Conservation (phyloP, 2,329 filamentous ascomycete species). For the Ophiosphaerella korrae region DNA sequence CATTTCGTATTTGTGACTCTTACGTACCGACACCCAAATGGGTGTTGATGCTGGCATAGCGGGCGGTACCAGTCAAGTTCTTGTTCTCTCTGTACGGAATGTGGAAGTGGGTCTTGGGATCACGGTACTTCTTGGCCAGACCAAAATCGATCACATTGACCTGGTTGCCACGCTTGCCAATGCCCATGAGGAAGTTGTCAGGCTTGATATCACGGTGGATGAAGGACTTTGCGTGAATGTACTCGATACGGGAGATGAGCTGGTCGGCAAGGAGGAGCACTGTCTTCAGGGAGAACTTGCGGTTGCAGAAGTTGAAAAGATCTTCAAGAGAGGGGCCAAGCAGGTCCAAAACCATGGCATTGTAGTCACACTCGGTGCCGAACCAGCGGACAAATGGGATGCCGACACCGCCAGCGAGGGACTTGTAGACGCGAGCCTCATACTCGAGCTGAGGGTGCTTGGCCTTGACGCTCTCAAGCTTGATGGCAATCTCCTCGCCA, state of each 20-base stretch:
- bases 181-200: constrained; percentile 99
- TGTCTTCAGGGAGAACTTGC: constrained; percentile 98
- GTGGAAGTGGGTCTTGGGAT: constrained; percentile 99
- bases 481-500: constrained; percentile 98
- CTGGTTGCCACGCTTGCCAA: constrained; percentile 98
- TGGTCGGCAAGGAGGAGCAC: constrained; percentile 95
- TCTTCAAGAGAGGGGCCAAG: constrained; percentile 95
- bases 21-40: constrained; percentile 85
- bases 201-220: constrained; percentile 99
- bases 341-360: constrained; percentile 98
- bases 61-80: constrained; percentile 98
- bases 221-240: constrained; percentile 99
- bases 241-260: constrained; percentile 98
- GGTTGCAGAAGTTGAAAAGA: constrained; percentile 99
- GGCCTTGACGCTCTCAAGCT: constrained; percentile 98
- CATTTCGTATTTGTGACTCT: not conserved
- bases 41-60: constrained; percentile 98
- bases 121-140: constrained; percentile 98
- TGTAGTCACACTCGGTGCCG: constrained; percentile 99
- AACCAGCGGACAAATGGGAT: constrained; percentile 99
- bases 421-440: constrained; percentile 91
- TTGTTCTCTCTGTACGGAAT: constrained; percentile 99
- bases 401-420: constrained; percentile 91
- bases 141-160: constrained; percentile 99
- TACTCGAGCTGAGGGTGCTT: constrained; percentile 99